A percentile compares a stretch with the other conserved stretches of the same genome.
phyloP scores from a whole-genome alignment of 257 asterid species.

The Fraxinus anomala region DNA sequence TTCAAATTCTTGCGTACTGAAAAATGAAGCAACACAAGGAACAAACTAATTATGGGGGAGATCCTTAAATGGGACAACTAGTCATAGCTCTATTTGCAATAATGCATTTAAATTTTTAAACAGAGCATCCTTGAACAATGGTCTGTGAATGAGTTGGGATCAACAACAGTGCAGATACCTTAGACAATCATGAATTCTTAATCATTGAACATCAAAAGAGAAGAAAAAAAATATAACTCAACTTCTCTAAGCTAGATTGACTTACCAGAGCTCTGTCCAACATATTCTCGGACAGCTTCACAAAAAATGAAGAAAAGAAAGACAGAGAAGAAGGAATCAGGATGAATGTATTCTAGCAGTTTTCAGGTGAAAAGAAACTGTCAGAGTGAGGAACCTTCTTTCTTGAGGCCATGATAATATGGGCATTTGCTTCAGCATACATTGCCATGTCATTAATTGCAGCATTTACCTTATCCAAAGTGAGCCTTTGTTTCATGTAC shows the following conservation, averaged over 20 bases:
- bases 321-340: slow-evolving; percentile 28
- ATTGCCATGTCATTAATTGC: slow-evolving; percentile 84
- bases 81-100: background rate
- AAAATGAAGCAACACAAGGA: slow-evolving; percentile 17
- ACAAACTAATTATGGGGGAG: background rate
- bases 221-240: background rate
- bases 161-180: background rate
- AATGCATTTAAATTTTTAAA: background rate
- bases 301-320: background rate
- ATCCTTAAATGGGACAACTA: background rate
- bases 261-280: slow-evolving; percentile 89
- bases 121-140: background rate
- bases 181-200: background rate
- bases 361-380: slow-evolving; percentile 10
- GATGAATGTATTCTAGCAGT: slow-evolving; percentile 17
- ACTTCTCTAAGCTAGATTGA: slow-evolving; percentile 20
- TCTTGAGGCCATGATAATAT: slow-evolving; percentile 81
- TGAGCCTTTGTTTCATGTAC: slow-evolving; percentile 95
- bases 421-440: slow-evolving; percentile 89
- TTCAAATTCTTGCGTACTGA: background rate
- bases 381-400: slow-evolving; percentile 54
- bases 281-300: slow-evolving; percentile 77
- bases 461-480: slow-evolving; percentile 86
- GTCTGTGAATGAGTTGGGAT: background rate
- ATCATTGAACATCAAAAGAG: background rate